phyloP scores from a whole-genome alignment of 2,329 filamentous ascomycete genomes.

The Claviceps sp. region DNA sequence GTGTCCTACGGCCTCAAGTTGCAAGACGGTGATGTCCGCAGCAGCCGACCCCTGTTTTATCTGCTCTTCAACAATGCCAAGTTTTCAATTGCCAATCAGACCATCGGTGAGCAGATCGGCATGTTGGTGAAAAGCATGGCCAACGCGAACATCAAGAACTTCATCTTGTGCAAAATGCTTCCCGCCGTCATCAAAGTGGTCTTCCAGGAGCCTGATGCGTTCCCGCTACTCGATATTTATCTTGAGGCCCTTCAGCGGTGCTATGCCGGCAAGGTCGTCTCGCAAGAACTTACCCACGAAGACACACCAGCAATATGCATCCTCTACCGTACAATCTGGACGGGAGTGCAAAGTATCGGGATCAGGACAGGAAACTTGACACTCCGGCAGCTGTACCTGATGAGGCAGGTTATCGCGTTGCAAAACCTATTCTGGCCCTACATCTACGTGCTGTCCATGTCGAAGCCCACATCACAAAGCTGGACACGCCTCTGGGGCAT shows the following conservation, averaged over 20 bases:
- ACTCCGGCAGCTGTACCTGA: conserved; percentile 14
- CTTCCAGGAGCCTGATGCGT: conserved; percentile 22
- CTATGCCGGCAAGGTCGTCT: conserved; percentile 21
- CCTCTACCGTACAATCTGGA: conserved; percentile 19
- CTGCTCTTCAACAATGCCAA: conserved; percentile 46
- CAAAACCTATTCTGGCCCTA: conserved; percentile 19
- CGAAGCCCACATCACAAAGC: background rate
- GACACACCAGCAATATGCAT: conserved; percentile 19
- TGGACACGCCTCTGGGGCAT: conserved; percentile 11
- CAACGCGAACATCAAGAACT: conserved; percentile 29
- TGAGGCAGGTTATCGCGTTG: conserved; percentile 16
- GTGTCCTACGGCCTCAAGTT: conserved; percentile 42
- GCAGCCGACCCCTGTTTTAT: conserved; percentile 38
- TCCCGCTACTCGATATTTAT: conserved; percentile 38
- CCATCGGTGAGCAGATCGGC: conserved; percentile 30
- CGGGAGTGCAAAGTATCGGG: conserved; percentile 15
- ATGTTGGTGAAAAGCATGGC: conserved; percentile 37
- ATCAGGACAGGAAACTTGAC: conserved; percentile 10
- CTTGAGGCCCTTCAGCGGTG: conserved; percentile 26
- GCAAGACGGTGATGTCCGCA: conserved; percentile 35
- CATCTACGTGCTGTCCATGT: conserved; percentile 12
- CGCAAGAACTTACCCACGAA: conserved; percentile 23
- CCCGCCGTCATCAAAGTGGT: conserved; percentile 35
- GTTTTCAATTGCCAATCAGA: conserved; percentile 35
- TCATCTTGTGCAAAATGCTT: conserved; percentile 39